phyloP scores from a whole-genome alignment of 140 eudicot species.

The Cichorium intybus region DNA sequence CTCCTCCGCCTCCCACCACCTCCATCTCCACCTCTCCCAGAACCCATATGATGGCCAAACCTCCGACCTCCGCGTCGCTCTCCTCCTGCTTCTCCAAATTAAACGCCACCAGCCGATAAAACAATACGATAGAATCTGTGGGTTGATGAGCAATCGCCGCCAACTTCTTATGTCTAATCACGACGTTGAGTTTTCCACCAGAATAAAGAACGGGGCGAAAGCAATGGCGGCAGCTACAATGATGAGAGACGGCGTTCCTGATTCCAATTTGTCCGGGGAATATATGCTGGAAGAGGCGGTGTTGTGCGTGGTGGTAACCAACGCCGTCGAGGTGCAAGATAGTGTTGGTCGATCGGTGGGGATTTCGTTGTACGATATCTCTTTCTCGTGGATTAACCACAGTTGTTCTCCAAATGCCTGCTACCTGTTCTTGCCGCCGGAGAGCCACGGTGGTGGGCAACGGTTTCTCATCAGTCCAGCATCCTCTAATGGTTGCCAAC shows the following conservation, averaged over 20 bases:
- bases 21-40: conserved; percentile 34
- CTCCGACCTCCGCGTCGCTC: conserved; percentile 56
- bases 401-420: conserved; percentile 77
- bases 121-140: conserved; percentile 33
- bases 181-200: conserved; percentile 22
- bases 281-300: conserved; percentile 43
- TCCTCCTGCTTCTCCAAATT: conserved; percentile 44
- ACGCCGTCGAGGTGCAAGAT: conserved; percentile 73
- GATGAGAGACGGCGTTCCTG: conserved; percentile 1
- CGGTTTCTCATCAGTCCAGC: conserved; percentile 32
- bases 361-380: conserved; percentile 45
- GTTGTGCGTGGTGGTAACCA: conserved; percentile 55
- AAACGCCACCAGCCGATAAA: neutral
- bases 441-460: neutral
- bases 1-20: conserved; percentile 17
- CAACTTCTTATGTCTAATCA: neutral
- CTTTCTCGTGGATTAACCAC: conserved; percentile 78
- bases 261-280: neutral
- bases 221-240: conserved; percentile 39
- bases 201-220: conserved; percentile 44
- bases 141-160: conserved; percentile 46
- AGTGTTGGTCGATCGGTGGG: conserved; percentile 45
- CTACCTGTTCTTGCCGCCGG: conserved; percentile 36
- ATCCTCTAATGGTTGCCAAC: conserved; percentile 3
- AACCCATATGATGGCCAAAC: conserved; percentile 21